Conservation (phyloP, 805 yeast genomes). For the Cyberlindnera maclurae region DNA sequence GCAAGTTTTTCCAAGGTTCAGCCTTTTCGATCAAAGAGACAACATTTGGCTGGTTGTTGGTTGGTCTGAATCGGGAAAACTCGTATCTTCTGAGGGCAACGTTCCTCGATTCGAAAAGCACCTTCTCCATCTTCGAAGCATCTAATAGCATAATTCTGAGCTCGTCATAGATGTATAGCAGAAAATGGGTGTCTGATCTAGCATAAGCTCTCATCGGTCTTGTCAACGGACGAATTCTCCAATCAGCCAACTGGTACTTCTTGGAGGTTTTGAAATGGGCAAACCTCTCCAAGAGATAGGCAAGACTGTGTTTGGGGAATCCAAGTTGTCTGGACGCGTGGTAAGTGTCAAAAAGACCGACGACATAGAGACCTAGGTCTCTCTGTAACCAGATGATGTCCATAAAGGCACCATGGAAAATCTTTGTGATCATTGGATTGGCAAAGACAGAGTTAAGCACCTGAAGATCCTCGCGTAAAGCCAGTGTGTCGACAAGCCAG, state of each 20-base stretch:
- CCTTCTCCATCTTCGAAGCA: constrained; percentile 46
- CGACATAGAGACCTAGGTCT: constrained; percentile 87
- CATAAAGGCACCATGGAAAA: constrained; percentile 95
- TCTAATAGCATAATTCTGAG: constrained; percentile 57
- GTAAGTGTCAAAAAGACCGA: constrained; percentile 85
- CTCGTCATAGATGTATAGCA: constrained; percentile 72
- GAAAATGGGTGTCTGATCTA: constrained; percentile 89
- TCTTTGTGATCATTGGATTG: constrained; percentile 74
- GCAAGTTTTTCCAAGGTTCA: constrained; percentile 62
- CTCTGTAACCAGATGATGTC: constrained; percentile 96
- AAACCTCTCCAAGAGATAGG: constrained; percentile 71
- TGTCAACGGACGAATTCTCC: constrained; percentile 87
- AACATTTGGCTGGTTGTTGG: constrained; percentile 25
- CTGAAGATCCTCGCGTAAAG: constrained; percentile 64
- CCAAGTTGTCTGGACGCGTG: constrained; percentile 81
- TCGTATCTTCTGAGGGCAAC: constrained; percentile 82
- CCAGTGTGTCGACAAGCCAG: constrained; percentile 80
- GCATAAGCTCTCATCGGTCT: constrained; percentile 78
- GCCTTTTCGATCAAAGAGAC: constrained; percentile 44
- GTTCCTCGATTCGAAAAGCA: constrained; percentile 64
- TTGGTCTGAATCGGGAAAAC: constrained; percentile 57
- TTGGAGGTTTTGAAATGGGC: constrained; percentile 86
- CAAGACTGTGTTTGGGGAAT: constrained; percentile 75
- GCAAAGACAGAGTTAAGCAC: constrained; percentile 69
- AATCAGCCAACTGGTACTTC: constrained; percentile 92